Percentiles rank a stretch among this genome's conserved stretches.
Evolutionary conservation across 2,329 filamentous ascomycete species (phyloP).

Genomic region (Nigrospora sphaerica): DNA sequence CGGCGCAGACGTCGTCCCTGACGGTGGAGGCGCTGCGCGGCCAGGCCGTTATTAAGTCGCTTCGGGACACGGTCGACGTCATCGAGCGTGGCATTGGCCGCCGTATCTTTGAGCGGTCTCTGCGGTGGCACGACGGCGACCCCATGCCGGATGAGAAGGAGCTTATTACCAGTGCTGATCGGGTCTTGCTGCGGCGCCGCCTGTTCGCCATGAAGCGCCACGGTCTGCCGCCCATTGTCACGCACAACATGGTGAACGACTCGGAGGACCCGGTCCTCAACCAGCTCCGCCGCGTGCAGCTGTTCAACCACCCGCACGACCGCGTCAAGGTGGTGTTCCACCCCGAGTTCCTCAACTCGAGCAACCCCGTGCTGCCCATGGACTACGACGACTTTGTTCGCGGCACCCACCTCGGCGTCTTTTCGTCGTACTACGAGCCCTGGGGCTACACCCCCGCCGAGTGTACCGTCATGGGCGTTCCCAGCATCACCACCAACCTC

Average conservation of each 20-base stretch:
- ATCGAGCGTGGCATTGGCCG: slow-evolving; percentile 91
- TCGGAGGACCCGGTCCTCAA: slow-evolving; percentile 88
- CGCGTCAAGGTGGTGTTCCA: slow-evolving; percentile 98
- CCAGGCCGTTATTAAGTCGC: slow-evolving; percentile 93
- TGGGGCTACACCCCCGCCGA: slow-evolving; percentile 99
- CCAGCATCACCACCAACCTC: slow-evolving; percentile 95
- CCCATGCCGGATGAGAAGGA: slow-evolving; percentile 95
- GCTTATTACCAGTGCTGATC: slow-evolving; percentile 83
- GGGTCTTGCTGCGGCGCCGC: slow-evolving; percentile 81
- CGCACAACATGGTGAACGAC: slow-evolving; percentile 98
- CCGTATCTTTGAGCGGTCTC: slow-evolving; percentile 86
- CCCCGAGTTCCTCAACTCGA: slow-evolving; percentile 92
- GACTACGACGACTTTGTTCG: slow-evolving; percentile 99
- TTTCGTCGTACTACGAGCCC: slow-evolving; percentile 96
- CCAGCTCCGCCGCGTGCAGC: slow-evolving; percentile 89
- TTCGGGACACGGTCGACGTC: slow-evolving; percentile 85
- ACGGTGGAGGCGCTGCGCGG: slow-evolving; percentile 95
- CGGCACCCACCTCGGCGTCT: slow-evolving; percentile 91
- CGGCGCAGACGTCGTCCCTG: slow-evolving; percentile 88
- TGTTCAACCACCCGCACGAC: slow-evolving; percentile 93
- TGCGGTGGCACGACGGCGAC: slow-evolving; percentile 93
- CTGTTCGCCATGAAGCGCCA: slow-evolving; percentile 96
- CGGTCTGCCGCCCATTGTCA: slow-evolving; percentile 87
- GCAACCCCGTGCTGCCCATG: slow-evolving; percentile 88
- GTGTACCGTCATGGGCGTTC: slow-evolving; percentile 98